These are phyloP conservation scores for Ophiostoma sp. DNA, from an alignment of 2,329 filamentous ascomycete genomes.

Conservation along the genomic window DNA sequence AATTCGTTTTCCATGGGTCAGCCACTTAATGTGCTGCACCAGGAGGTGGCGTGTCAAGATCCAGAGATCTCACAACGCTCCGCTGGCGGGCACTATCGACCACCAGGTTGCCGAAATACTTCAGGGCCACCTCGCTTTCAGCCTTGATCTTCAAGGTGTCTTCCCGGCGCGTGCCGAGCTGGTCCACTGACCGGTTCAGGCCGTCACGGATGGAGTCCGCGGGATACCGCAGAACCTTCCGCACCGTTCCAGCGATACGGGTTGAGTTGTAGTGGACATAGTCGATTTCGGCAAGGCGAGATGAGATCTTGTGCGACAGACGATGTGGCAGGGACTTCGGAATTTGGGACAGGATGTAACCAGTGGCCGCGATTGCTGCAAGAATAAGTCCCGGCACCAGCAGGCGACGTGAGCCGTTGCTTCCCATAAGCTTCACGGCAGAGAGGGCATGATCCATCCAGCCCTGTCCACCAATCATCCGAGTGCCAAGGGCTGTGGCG, in stretches of 20 bases:
- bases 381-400: constrained; percentile 77
- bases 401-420: constrained; percentile 76
- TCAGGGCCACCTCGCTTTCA: constrained; percentile 83
- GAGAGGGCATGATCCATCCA: constrained; percentile 89
- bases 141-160: constrained; percentile 78
- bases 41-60: constrained; percentile 46
- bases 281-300: constrained; percentile 77
- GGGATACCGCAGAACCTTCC: constrained; percentile 83
- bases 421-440: constrained; percentile 76
- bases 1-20: neutral
- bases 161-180: constrained; percentile 74
- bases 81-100: constrained; percentile 60
- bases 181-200: constrained; percentile 81
- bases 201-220: constrained; percentile 82
- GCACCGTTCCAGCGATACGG: constrained; percentile 81
- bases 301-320: constrained; percentile 79
- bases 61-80: constrained; percentile 51
- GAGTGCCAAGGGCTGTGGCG: constrained; percentile 78
- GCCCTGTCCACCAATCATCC: constrained; percentile 77
- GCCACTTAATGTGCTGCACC: constrained; percentile 7
- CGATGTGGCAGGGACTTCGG: constrained; percentile 85
- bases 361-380: constrained; percentile 70
- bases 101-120: constrained; percentile 87
- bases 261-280: constrained; percentile 88
- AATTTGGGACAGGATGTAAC: constrained; percentile 83